These are phyloP conservation scores for Bifiguratus adelaidae DNA, from an alignment of 192 early-diverging fungal species.

Conservation along the genomic window DNA sequence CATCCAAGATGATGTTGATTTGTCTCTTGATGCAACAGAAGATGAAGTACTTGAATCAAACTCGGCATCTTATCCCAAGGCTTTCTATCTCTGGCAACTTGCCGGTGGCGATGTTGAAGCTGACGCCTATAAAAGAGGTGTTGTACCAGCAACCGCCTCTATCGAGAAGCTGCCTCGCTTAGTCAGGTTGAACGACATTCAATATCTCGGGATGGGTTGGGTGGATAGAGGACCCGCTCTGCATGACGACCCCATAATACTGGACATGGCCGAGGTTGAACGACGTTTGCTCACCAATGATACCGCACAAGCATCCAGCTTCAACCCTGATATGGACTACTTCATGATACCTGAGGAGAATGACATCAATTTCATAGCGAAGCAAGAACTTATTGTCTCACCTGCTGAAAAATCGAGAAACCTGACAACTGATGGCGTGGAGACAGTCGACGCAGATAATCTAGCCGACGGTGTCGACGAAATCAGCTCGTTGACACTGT, in stretches of 20 bases:
- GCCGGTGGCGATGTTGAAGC: slow-evolving; percentile 54
- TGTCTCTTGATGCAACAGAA: neutral
- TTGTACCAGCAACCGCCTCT: slow-evolving; percentile 32
- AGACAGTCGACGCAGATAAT: neutral
- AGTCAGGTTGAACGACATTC: slow-evolving; percentile 22
- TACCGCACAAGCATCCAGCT: slow-evolving; percentile 15
- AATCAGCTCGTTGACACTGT: no score
- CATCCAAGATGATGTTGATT: no score
- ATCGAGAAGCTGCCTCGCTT: slow-evolving; percentile 40
- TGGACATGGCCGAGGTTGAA: slow-evolving; percentile 37
- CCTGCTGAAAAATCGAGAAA: neutral
- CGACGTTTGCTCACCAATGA: slow-evolving; percentile 16
- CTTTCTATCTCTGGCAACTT: slow-evolving; percentile 50
- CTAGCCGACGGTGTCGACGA: neutral
- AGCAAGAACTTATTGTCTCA: neutral
- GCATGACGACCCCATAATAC: slow-evolving; percentile 27
- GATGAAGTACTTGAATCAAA: neutral
- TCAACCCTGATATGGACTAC: slow-evolving; percentile 45
- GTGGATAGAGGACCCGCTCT: slow-evolving; percentile 35
- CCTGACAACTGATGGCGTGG: neutral
- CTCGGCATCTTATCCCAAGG: slow-evolving; percentile 10
- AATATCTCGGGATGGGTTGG: slow-evolving; percentile 17
- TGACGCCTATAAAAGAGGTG: slow-evolving; percentile 34
- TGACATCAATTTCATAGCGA: slow-evolving; percentile 45
- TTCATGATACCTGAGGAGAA: slow-evolving; percentile 43